These are phyloP conservation scores for Starmerella khaoyaiensis DNA, from an alignment of 805 yeast genomes.

Conservation along the genomic window DNA sequence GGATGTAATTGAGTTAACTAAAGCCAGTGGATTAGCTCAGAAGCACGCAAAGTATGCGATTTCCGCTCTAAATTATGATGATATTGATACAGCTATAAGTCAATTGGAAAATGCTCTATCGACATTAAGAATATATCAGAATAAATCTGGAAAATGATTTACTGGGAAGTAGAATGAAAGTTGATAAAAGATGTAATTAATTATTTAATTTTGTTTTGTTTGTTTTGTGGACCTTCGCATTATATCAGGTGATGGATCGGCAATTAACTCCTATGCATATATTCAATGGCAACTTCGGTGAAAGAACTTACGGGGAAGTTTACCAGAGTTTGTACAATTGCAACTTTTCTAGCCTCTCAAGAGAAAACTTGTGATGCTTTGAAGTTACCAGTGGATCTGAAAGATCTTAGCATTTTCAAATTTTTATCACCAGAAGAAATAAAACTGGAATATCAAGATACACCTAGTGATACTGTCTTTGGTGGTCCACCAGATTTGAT, in stretches of 20 bases:
- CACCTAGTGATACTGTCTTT: conserved; percentile 32
- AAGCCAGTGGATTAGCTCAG: conserved; percentile 34
- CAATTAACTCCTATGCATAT: too few species aligned
- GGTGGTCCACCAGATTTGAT: conserved; percentile 36
- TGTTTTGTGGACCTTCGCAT: too few species aligned
- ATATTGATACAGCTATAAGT: conserved; percentile 45
- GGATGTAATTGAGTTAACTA: conserved; percentile 28
- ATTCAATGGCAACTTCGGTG: too few species aligned
- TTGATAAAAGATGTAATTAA: too few species aligned
- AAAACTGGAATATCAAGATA: conserved; percentile 64
- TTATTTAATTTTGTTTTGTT: too few species aligned
- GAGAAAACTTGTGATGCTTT: conserved; percentile 16
- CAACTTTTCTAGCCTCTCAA: conserved; percentile 15
- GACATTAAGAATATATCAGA: conserved; percentile 17
- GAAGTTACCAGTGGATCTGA: conserved; percentile 22
- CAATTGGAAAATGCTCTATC: conserved; percentile 42
- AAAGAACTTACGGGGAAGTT: conserved; percentile 7
- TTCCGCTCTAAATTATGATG: conserved; percentile 62
- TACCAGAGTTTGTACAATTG: conserved; percentile 11
- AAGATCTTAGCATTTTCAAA: conserved; percentile 54
- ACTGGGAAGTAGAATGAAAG: too few species aligned
- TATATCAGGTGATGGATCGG: too few species aligned
- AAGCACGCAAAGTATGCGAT: conserved; percentile 62
- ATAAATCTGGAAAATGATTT: neutral
- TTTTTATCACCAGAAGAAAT: conserved; percentile 56